These are phyloP conservation scores for Sparassis latifolia DNA, from an alignment of 1,284 basidiomycete species.

Conservation along the genomic window DNA sequence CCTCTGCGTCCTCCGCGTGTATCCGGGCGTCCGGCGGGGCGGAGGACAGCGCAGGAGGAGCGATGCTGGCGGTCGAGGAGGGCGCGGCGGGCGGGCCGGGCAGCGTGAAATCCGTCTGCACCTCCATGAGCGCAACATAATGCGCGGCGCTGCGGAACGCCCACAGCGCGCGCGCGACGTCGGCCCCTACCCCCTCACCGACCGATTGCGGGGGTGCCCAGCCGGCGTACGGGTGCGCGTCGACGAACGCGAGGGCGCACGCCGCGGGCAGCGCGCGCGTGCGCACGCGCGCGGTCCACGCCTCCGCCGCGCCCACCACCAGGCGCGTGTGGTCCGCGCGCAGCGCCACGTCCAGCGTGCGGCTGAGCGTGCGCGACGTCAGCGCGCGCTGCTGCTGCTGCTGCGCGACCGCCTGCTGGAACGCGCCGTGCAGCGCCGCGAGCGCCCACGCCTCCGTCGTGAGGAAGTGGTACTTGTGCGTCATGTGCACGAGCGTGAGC, in stretches of 20 bases:
- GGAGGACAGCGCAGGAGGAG: neutral
- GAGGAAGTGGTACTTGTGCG: constrained; percentile 9
- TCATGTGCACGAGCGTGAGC: constrained; percentile 13
- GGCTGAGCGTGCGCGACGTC: constrained; percentile 17
- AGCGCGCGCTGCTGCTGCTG: constrained; percentile 1
- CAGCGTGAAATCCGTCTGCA: constrained; percentile 14
- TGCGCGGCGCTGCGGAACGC: constrained; percentile 18
- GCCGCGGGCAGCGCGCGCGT: constrained; percentile 15
- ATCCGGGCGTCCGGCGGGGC: neutral
- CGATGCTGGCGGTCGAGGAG: constrained; percentile 3
- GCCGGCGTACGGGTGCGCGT: constrained; percentile 13
- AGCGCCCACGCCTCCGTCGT: constrained; percentile 5
- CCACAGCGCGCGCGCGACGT: constrained; percentile 6
- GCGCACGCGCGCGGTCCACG: constrained; percentile 21
- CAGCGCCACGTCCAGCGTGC: constrained; percentile 25
- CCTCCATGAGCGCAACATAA: constrained; percentile 24
- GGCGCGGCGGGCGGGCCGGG: constrained; percentile 8
- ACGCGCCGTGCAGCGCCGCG: constrained; percentile 10
- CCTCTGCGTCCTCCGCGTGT: neutral
- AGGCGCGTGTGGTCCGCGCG: constrained; percentile 23
- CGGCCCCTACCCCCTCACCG: too few relatives aligned
- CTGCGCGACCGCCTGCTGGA: constrained; percentile 8
- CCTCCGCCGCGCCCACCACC: constrained; percentile 17
- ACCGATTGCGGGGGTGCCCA: too few relatives aligned
- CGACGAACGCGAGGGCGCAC: constrained; percentile 22